Evolutionary conservation across 495 filamentous ascomycete genomes (phyloP).

Genomic region (Penicillium egyptiacum): DNA sequence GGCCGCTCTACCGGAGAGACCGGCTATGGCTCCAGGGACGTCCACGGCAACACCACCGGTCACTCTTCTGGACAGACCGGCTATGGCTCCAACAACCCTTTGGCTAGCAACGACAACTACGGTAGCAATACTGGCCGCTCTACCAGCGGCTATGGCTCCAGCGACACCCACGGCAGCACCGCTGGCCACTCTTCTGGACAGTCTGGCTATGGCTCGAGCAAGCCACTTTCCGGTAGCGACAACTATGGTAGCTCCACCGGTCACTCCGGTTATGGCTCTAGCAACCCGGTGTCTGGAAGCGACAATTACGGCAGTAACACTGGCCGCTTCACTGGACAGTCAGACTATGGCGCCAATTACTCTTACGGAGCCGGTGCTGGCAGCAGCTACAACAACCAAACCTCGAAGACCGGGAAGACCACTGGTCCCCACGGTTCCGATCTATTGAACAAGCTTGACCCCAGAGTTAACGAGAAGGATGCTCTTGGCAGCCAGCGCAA

Average conservation of each 20-base stretch:
- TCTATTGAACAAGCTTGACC: slow-evolving; percentile 51
- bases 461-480: slow-evolving; percentile 39
- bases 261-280: slow-evolving; percentile 17
- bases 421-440: slow-evolving; percentile 37
- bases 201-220: slow-evolving; percentile 3
- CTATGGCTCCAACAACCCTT: too few species aligned
- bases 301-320: slow-evolving; percentile 10
- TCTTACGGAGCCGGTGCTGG: slow-evolving; percentile 22
- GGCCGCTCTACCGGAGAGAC: background rate
- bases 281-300: background rate
- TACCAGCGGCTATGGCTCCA: too few species aligned
- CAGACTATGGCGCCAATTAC: slow-evolving; percentile 24
- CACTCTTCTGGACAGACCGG: slow-evolving; percentile 7
- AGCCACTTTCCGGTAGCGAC: background rate
- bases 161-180: background rate
- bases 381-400: slow-evolving; percentile 29
- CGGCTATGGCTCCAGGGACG: background rate
- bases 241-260: slow-evolving; percentile 15
- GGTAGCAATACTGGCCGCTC: too few species aligned
- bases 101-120: too few species aligned
- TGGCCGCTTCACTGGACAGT: slow-evolving; percentile 6
- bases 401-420: slow-evolving; percentile 10
- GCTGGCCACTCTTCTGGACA: slow-evolving; percentile 1
- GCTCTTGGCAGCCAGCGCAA: slow-evolving; percentile 1
- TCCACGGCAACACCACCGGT: background rate